A percentile compares a stretch with the other conserved stretches of the same genome.
These are phyloP conservation scores for Novymonas esmeraldas DNA, from an alignment of 208 protist species.

Conservation along the genomic window DNA sequence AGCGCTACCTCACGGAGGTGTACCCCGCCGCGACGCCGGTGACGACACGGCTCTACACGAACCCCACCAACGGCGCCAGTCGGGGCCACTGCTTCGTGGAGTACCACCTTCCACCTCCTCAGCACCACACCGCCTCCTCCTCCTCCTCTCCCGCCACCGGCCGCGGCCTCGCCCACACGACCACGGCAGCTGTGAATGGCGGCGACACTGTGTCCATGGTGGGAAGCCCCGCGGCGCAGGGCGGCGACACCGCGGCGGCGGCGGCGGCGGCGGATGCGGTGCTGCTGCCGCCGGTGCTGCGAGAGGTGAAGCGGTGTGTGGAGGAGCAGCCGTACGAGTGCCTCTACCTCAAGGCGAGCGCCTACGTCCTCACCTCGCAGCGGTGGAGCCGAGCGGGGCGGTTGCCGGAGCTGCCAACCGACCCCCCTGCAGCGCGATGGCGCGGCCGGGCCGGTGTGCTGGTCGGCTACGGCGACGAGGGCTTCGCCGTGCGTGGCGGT, in stretches of 20 bases:
- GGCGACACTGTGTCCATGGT: neutral
- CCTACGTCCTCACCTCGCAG: constrained; percentile 63
- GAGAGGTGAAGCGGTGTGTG: constrained; percentile 48
- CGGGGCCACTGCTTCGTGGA: constrained; percentile 84
- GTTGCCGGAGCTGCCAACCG: constrained; percentile 74
- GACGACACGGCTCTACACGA: constrained; percentile 76
- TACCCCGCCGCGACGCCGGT: constrained; percentile 43
- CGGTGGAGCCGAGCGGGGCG: constrained; percentile 74
- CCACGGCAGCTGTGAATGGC: neutral
- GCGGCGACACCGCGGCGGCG: constrained; percentile 4
- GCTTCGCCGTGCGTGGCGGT: constrained; percentile 71
- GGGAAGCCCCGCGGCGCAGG: neutral
- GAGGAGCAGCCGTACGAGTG: constrained; percentile 59
- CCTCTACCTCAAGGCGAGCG: constrained; percentile 28
- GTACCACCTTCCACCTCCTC: constrained; percentile 38
- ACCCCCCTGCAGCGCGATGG: constrained; percentile 46
- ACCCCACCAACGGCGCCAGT: constrained; percentile 78
- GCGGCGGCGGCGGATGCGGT: constrained; percentile 13
- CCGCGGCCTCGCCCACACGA: neutral
- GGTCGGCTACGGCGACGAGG: constrained; percentile 76
- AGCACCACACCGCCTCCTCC: neutral
- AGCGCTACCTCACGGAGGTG: constrained; percentile 53
- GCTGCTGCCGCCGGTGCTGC: constrained; percentile 23
- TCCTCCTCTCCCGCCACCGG: neutral
- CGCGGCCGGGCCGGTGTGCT: constrained; percentile 24